Conservation (phyloP, 768 basidiomycete genomes). For the Crucibulum laeve region DNA sequence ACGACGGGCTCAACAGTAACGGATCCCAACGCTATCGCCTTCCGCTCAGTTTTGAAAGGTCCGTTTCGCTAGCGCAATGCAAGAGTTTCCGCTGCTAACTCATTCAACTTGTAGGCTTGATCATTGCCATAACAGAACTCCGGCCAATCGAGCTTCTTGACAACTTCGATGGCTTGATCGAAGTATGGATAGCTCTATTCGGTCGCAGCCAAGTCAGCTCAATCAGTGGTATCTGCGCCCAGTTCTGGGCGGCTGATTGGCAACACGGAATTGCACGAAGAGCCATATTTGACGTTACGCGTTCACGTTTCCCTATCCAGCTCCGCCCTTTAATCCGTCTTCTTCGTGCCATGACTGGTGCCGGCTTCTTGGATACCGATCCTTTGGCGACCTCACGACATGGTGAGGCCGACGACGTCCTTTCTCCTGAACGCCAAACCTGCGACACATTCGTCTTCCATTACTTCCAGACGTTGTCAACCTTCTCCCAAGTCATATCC, state of each 20-base stretch:
- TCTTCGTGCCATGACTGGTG: constrained; percentile 71
- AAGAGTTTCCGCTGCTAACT: constrained; percentile 3
- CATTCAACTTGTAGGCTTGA: constrained; percentile 50
- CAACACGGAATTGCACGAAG: constrained; percentile 61
- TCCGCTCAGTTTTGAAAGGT: constrained; percentile 86
- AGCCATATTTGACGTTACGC: constrained; percentile 78
- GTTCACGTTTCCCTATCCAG: constrained; percentile 81
- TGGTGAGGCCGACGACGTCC: constrained; percentile 29
- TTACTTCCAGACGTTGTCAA: constrained; percentile 68
- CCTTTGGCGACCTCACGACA: constrained; percentile 53
- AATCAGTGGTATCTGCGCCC: constrained; percentile 64
- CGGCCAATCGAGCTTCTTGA: constrained; percentile 74
- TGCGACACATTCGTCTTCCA: constrained; percentile 72
- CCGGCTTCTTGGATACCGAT: constrained; percentile 75
- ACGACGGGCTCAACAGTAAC: constrained; percentile 62
- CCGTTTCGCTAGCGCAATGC: constrained; percentile 8
- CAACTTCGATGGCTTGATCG: constrained; percentile 65
- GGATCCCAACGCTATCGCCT: constrained; percentile 75
- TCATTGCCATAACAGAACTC: constrained; percentile 72
- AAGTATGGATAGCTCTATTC: constrained; percentile 77
- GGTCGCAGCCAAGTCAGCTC: constrained; percentile 69
- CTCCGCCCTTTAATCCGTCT: constrained; percentile 65
- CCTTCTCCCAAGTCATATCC: constrained; percentile 74
- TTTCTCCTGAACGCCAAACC: constrained; percentile 45
- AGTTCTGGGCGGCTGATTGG: constrained; percentile 85